phyloP scores from a whole-genome alignment of 1,284 basidiomycete species.

The Papiliotrema nemorosa region DNA sequence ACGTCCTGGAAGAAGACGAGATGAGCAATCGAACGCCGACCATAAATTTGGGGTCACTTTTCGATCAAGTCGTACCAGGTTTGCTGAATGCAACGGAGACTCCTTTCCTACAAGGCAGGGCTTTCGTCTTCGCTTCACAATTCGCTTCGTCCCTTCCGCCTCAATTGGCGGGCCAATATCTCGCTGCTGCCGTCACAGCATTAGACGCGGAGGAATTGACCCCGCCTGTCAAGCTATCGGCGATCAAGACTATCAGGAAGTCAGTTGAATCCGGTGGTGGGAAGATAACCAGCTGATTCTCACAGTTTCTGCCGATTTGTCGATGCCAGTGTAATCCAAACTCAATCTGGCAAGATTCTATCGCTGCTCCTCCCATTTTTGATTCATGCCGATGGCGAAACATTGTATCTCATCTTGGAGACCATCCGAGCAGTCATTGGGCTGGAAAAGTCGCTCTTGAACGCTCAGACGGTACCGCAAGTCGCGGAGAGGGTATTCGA shows the following conservation, averaged over 20 bases:
- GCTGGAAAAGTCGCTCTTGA: conserved; percentile 68
- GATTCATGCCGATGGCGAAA: conserved; percentile 74
- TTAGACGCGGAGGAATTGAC: conserved; percentile 69
- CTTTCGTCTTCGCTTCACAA: conserved; percentile 91
- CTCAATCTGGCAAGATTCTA: conserved; percentile 71
- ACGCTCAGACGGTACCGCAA: conserved; percentile 60
- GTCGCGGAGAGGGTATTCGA: conserved; percentile 65
- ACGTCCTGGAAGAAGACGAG: conserved; percentile 70
- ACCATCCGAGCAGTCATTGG: conserved; percentile 73
- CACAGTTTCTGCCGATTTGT: conserved; percentile 54
- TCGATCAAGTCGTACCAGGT: conserved; percentile 73
- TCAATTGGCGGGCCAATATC: conserved; percentile 72
- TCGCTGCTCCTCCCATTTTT: conserved; percentile 80
- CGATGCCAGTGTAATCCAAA: conserved; percentile 55
- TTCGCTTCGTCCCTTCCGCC: conserved; percentile 71
- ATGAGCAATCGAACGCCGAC: conserved; percentile 59
- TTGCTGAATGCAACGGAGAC: conserved; percentile 63
- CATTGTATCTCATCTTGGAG: conserved; percentile 85
- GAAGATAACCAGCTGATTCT: conserved; percentile 2
- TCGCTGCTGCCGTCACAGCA: conserved; percentile 78
- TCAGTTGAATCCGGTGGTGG: conserved; percentile 45
- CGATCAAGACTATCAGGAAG: conserved; percentile 88
- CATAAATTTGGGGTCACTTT: conserved; percentile 72
- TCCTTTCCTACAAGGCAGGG: conserved; percentile 89
- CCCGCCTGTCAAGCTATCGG: conserved; percentile 86